Percentiles rank a stretch among this genome's conserved stretches.
Evolutionary conservation across 768 basidiomycete species (phyloP).

Genomic region (Podaxis sp.): DNA sequence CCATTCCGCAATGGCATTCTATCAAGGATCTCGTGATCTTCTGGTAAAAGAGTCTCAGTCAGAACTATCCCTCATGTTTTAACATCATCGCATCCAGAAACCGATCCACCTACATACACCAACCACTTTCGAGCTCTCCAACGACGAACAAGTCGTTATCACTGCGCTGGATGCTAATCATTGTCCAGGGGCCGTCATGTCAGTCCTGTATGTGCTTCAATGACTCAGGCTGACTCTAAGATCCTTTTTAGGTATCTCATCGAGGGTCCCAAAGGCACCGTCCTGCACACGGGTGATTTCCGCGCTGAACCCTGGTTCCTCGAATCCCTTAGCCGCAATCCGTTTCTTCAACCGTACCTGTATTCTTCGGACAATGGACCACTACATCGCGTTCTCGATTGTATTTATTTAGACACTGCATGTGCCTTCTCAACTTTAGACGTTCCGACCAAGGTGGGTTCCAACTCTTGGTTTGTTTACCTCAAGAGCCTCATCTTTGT

Average conservation of each 20-base stretch:
- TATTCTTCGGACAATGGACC: conserved; percentile 21
- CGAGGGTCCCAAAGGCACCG: conserved; percentile 62
- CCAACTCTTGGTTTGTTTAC: background rate
- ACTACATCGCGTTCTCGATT: conserved; percentile 52
- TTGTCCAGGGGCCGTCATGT: conserved; percentile 95
- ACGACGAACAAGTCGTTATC: conserved; percentile 59
- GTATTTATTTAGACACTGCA: conserved; percentile 85
- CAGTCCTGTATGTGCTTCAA: conserved; percentile 21
- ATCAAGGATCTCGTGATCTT: conserved; percentile 61
- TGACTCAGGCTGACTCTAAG: background rate
- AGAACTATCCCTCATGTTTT: background rate
- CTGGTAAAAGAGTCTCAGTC: conserved; percentile 43
- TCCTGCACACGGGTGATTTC: conserved; percentile 94
- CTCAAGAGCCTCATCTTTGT: background rate
- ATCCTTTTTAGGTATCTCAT: conserved; percentile 69
- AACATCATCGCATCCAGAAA: conserved; percentile 36
- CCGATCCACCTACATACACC: conserved; percentile 63
- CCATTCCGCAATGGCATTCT: conserved; percentile 46
- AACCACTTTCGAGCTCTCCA: conserved; percentile 54
- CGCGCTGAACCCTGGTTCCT: conserved; percentile 85
- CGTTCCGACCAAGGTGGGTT: conserved; percentile 59
- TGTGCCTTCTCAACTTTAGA: conserved; percentile 49
- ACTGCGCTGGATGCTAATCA: conserved; percentile 92
- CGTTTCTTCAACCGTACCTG: conserved; percentile 71
- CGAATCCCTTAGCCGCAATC: conserved; percentile 63